These are phyloP conservation scores for Lagenaria siceraria DNA, from an alignment of 306 rosid genomes.

Conservation along the genomic window DNA sequence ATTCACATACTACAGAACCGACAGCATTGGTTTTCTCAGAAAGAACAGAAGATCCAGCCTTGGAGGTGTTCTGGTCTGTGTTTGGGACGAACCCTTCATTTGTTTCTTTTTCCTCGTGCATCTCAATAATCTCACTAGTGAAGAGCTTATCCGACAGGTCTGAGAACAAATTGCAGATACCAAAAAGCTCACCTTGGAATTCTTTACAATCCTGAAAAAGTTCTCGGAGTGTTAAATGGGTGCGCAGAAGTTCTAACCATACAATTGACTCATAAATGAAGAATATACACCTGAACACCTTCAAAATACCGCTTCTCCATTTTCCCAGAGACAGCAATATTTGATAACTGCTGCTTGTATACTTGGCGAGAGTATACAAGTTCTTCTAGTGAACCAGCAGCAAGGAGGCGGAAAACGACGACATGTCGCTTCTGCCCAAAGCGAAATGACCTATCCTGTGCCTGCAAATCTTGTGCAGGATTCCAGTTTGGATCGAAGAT, in stretches of 20 bases:
- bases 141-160: slow-evolving; percentile 77
- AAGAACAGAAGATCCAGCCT: slow-evolving; percentile 16
- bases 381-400: slow-evolving; percentile 92
- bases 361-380: slow-evolving; percentile 91
- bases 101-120: slow-evolving; percentile 32
- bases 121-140: slow-evolving; percentile 65
- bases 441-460: slow-evolving; percentile 93
- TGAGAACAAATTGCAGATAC: slow-evolving; percentile 79
- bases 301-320: slow-evolving; percentile 91
- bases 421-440: slow-evolving; percentile 93
- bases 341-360: slow-evolving; percentile 89
- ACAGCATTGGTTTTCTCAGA: slow-evolving; percentile 20
- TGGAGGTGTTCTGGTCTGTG: slow-evolving; percentile 12
- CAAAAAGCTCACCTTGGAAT: slow-evolving; percentile 92
- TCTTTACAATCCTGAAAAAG: slow-evolving; percentile 66
- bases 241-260: background rate
- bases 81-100: slow-evolving; percentile 5
- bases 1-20: slow-evolving; percentile 15
- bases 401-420: slow-evolving; percentile 76
- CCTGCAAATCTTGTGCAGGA: slow-evolving; percentile 95
- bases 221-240: background rate
- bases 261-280: background rate
- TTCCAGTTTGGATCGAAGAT: slow-evolving; percentile 98
- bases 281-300: slow-evolving; percentile 84
- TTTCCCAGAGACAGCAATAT: slow-evolving; percentile 87